phyloP scores from a whole-genome alignment of 116 monocot species.

The Zostera marina region DNA sequence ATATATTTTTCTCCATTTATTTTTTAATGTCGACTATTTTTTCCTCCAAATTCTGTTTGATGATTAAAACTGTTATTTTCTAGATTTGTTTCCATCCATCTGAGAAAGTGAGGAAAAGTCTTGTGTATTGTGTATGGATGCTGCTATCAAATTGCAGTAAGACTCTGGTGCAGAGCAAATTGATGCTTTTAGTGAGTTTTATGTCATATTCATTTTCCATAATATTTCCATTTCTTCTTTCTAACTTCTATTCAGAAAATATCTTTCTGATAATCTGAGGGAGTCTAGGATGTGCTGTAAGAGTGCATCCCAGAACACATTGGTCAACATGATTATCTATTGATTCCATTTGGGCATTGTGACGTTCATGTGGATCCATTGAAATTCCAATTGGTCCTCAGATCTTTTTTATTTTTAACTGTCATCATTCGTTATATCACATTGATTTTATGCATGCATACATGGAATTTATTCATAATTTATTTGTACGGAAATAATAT shows the following conservation, averaged over 20 bases:
- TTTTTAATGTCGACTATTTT: background rate
- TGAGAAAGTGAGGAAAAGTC: conserved; percentile 56
- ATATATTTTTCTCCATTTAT: conserved; percentile 3
- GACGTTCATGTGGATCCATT: too few relatives aligned
- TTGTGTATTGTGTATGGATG: conserved; percentile 45
- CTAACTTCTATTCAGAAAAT: background rate
- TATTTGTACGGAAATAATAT: too few relatives aligned
- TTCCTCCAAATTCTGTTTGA: background rate
- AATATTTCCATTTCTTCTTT: conserved; percentile 1
- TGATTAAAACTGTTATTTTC: background rate
- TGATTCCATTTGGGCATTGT: too few relatives aligned
- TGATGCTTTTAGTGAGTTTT: conserved; percentile 75
- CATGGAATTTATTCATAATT: too few relatives aligned
- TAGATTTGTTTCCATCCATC: conserved; percentile 75
- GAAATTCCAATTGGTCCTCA: too few relatives aligned
- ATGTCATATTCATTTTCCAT: background rate
- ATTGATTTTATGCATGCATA: too few relatives aligned
- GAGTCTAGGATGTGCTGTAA: too few relatives aligned
- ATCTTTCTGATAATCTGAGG: too few relatives aligned
- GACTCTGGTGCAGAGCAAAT: conserved; percentile 50
- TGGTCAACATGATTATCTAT: too few relatives aligned
- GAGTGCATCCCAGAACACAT: too few relatives aligned
- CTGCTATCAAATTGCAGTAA: conserved; percentile 47
- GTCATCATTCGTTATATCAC: too few relatives aligned
- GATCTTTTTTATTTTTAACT: too few relatives aligned